Evolutionary conservation across 805 yeast species (phyloP), one percentile per base, ranked within the genome.

Genomic region (Candida arabinofermentans): DNA sequence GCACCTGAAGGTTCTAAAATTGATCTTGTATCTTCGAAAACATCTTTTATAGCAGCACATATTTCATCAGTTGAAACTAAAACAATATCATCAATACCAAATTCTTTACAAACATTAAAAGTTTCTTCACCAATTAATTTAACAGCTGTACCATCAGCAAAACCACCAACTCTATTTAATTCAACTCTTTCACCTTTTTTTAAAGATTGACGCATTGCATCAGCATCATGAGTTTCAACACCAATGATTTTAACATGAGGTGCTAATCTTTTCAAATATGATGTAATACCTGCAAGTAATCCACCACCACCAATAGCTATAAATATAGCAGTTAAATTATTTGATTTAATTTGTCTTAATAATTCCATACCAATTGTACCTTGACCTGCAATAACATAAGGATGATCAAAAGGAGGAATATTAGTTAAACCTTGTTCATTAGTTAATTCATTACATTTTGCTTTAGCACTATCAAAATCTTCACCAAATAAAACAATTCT

Each of bases 71-170:
- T 90, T 57, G 77, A 74, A 5, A 89, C 96, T 22, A 76, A 70
- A 5, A 90, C 81, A 32, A 90, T 82, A 49, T 88, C 98, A 62
- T 93, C 99, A n/a, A 95, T 86, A 19, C 62, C 64, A 44, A 76
- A 75, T 36, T 84, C 79, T 51, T 74, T 68, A 51, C 89, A 79
- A 9, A 91, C 74, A 55, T 93, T 74, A 72, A 87, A 93, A 10
- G 96, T 86, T 65, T 95, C 99, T 45, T 81, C 86, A 46, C 99
- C 99, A 18, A 88, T 72, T 21, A 82, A 62, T 58, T 81, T 86
- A 33, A 93, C 99, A 8, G 99, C 97, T 9, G 99, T 88, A 61
- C 99, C 99, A 63, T 93, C 99, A 18, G 99, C 99, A 66, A 93
- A 93, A 8, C 86, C 70, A n/a, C 99, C 99, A 3, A 90, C 98